Conservation (phyloP, 1,139 yeast species). For the Suhomyces maxii region DNA sequence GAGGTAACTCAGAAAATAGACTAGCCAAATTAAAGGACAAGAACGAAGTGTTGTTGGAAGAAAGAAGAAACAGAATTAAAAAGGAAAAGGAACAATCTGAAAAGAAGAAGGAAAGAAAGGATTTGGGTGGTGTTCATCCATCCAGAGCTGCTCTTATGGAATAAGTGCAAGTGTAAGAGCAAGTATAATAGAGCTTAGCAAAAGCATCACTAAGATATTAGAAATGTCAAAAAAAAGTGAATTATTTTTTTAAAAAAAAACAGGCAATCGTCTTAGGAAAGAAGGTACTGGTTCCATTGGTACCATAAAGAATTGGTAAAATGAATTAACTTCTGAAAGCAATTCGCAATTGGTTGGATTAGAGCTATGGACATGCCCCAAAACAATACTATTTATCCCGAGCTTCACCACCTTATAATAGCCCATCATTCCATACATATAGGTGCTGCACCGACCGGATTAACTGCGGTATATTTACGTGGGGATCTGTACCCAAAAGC, state of each 20-base stretch:
- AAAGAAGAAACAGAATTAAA: constrained; percentile 53
- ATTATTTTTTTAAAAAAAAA: background rate
- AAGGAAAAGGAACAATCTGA: constrained; percentile 34
- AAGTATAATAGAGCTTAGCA: background rate
- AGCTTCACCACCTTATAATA: no score
- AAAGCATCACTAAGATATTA: background rate
- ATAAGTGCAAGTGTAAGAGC: background rate
- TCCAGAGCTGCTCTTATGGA: constrained; percentile 51
- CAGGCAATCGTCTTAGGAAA: no score
- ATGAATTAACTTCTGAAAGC: background rate
- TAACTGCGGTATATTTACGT: no score
- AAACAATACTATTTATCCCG: no score
- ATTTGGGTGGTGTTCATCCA: constrained; percentile 50
- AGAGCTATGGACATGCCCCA: no score
- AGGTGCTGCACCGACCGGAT: no score
- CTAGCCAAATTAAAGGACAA: constrained; percentile 71
- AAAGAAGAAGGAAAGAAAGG: constrained; percentile 9
- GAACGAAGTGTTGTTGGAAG: constrained; percentile 70
- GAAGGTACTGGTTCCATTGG: background rate
- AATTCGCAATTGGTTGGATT: background rate
- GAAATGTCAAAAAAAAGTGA: background rate
- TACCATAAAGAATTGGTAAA: background rate
- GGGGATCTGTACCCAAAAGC: no score
- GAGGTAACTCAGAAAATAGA: constrained; percentile 81
- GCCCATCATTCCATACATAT: no score